Evolutionary conservation across 129 eudicot species (phyloP).

Genomic region (Centrapalus pauciflorus): DNA sequence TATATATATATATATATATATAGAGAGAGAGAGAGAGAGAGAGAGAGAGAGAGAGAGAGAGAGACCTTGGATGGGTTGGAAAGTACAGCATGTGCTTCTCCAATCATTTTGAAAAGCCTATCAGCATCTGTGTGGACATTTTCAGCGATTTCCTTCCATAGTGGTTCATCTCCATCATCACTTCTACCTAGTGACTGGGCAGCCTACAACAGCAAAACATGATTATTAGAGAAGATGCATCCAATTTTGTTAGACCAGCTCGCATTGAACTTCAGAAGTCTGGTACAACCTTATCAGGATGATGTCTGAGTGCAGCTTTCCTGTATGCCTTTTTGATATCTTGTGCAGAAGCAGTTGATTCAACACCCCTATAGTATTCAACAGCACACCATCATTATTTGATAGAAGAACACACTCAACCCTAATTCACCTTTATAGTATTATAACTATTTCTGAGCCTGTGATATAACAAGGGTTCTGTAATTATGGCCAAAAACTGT

Average conservation of each 20-base stretch:
- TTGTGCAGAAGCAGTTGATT: conserved; percentile 65
- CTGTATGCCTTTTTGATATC: conserved; percentile 92
- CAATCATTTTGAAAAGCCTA: conserved; percentile 94
- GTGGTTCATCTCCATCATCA: conserved; percentile 79
- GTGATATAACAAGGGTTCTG: too few species aligned
- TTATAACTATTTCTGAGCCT: too few species aligned
- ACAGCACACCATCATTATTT: conserved; percentile 8
- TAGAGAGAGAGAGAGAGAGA: conserved; percentile 3
- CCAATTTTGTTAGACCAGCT: neutral
- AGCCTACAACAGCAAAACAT: conserved; percentile 51
- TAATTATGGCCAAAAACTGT: too few species aligned
- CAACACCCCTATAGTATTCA: conserved; percentile 61
- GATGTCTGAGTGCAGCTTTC: conserved; percentile 95
- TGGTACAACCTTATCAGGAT: conserved; percentile 84
- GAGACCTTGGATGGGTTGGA: conserved; percentile 80
- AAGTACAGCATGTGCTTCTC: conserved; percentile 92
- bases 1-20: neutral
- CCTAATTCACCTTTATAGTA: neutral
- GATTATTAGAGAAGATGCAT: neutral
- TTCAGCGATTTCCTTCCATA: conserved; percentile 83
- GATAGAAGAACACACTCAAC: neutral
- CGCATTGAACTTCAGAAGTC: conserved; percentile 9
- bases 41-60: conserved; percentile 9
- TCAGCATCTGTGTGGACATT: conserved; percentile 87
- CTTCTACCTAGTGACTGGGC: conserved; percentile 70